Base-by-base conservation (phyloP, 352 stramenopile species). In the Pythium dissimile region DNA sequence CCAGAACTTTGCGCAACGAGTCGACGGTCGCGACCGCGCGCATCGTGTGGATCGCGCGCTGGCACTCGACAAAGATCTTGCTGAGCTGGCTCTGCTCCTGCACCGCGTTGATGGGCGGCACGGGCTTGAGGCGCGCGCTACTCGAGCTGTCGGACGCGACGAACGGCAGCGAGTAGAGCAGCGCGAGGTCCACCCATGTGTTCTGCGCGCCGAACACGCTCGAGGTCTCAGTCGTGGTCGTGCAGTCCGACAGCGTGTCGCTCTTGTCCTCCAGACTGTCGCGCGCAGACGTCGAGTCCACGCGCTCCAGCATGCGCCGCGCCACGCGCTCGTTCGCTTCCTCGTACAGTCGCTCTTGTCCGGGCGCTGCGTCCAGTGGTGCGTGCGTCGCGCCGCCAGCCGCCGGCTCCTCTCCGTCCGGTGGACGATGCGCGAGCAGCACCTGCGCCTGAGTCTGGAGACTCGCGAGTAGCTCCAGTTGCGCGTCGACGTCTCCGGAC, bases 41-140 rank as follows among this genome's bases (percentile, higher is more conserved):
- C 77, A 88, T 88, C 20, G 83, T 92, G 63, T 89, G 80, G 18
- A 92, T 70, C 35, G 83, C 73, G 12, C 80, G 77, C 54, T 92
- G 81, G 34, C 72, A 81, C 50, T 92, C 83, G 23, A 72, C 58
- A 51, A 92, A 92, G 50, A 92, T 87, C 59, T 85, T 86, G 64
- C 77, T 72, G 20, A 92, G 43, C 24, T 88, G 75, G 27, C 59
- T 67, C 30, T 88, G 83, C 54, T 92, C 83, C 34, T 82, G 75
- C 11, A 61, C 63, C 34, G 90, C 77, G 56, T 89, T 90, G 50
- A 92, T 69, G 18, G 75, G 63, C 16, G 83, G 76, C 28, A 92
- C 67, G 4, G 83, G 69, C 52, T 83, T 82, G 8, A 89, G 66
- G 5, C 80, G 75, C 18, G 49, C 37, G 35, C 42, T 57, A 21